Evolutionary conservation across 1,284 basidiomycete species (phyloP).

Genomic region (Pseudozyma tsukubaensis): DNA sequence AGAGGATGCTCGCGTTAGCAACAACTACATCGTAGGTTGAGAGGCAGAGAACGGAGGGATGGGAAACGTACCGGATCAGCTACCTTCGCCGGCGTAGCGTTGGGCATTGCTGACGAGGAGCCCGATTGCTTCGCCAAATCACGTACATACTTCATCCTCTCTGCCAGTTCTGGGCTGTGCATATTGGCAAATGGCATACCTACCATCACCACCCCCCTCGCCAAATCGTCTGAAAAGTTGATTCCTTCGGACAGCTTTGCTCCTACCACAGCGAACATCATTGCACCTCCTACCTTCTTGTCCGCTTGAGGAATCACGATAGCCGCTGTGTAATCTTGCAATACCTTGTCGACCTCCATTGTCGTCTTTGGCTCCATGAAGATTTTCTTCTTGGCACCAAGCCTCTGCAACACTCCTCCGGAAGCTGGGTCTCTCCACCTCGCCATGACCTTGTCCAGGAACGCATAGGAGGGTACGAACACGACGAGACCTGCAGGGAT

Average conservation of each 20-base stretch:
- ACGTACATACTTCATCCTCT: conserved; percentile 77
- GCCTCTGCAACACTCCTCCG: conserved; percentile 74
- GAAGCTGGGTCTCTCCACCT: conserved; percentile 75
- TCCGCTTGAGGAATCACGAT: conserved; percentile 63
- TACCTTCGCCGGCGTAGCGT: neutral
- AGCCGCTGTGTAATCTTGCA: conserved; percentile 81
- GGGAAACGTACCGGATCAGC: conserved; percentile 27
- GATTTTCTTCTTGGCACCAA: conserved; percentile 82
- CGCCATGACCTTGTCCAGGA: conserved; percentile 77
- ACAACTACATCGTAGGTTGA: no score
- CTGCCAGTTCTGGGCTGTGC: conserved; percentile 87
- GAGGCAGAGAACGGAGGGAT: no score
- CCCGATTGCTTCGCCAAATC: conserved; percentile 25
- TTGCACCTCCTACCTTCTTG: conserved; percentile 52
- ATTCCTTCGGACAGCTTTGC: conserved; percentile 97
- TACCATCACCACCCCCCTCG: conserved; percentile 84
- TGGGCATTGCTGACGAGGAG: neutral
- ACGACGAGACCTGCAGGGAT: conserved; percentile 90
- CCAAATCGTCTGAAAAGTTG: conserved; percentile 87
- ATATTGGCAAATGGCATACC: conserved; percentile 95
- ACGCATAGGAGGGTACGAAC: conserved; percentile 92
- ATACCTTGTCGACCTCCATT: conserved; percentile 79
- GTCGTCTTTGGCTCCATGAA: conserved; percentile 88
- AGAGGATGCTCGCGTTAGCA: neutral
- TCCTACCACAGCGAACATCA: conserved; percentile 86